phyloP scores from a whole-genome alignment of 139 green algal genomes.

The Chlamydomonas incerta region DNA sequence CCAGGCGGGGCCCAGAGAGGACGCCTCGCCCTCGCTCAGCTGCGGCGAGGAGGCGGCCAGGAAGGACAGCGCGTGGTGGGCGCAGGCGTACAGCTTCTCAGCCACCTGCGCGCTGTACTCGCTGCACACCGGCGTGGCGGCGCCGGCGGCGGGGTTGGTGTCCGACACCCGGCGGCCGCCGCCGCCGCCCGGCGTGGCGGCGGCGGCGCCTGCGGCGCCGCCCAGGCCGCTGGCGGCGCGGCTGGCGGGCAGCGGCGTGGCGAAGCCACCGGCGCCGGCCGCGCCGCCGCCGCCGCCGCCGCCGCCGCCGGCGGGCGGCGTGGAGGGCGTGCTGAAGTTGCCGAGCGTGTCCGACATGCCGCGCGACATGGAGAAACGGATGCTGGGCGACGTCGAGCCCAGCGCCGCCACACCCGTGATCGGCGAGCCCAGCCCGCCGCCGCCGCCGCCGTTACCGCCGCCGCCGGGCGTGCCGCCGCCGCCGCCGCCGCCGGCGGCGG shows the following conservation, averaged over 20 bases:
- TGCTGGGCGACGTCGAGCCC: too few species aligned
- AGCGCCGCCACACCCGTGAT: background rate
- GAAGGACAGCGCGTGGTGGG: constrained; percentile 51
- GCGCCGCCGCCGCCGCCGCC: background rate
- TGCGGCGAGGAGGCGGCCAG: constrained; percentile 52
- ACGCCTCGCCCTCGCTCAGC: constrained; percentile 49
- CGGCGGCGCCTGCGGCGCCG: background rate
- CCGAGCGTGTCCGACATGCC: too few species aligned
- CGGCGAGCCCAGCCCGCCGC: background rate
- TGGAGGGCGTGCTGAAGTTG: background rate
- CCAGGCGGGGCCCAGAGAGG: constrained; percentile 43
- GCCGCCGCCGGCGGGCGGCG: too few species aligned
- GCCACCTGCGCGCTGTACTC: constrained; percentile 55
- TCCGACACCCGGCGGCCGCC: background rate
- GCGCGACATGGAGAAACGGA: too few species aligned
- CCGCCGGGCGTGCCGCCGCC: background rate
- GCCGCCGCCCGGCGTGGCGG: background rate
- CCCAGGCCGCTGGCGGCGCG: constrained; percentile 1
- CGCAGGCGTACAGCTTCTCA: constrained; percentile 57
- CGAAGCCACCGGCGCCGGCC: background rate
- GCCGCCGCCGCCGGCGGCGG: background rate
- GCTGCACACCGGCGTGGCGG: background rate
- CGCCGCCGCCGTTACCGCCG: background rate
- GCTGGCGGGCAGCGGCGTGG: background rate
- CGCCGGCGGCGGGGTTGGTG: background rate